Percentiles rank a stretch among this genome's conserved stretches.
Evolutionary conservation across 1,139 yeast species (phyloP).

Genomic region (Saccharomyces pastorianus): DNA sequence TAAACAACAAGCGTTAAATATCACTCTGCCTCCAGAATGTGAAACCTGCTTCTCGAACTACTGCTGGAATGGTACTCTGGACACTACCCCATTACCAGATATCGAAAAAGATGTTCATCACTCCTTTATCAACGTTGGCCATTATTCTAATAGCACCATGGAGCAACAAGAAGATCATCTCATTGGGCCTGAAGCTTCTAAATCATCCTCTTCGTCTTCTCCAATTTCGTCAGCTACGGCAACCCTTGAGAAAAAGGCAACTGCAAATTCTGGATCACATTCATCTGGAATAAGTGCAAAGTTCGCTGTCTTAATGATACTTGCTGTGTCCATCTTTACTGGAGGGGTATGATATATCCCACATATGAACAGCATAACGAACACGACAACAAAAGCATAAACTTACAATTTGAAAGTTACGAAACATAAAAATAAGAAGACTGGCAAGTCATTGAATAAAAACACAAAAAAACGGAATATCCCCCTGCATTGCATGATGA

Average conservation of each 20-base stretch:
- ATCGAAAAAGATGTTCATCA: conserved; percentile 14
- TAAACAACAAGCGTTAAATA: conserved; percentile 61
- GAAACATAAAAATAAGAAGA: background rate
- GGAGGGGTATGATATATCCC: background rate
- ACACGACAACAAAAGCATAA: background rate
- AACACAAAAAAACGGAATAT: background rate
- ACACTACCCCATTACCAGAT: conserved; percentile 9
- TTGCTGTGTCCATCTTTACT: background rate
- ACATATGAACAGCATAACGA: background rate
- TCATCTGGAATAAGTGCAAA: background rate
- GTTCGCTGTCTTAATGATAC: background rate
- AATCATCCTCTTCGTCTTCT: background rate
- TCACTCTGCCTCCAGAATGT: conserved; percentile 62
- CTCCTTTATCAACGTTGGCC: conserved; percentile 12
- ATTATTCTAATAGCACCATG: background rate
- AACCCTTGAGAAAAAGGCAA: background rate
- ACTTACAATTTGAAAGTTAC: background rate
- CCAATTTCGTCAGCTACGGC: conserved; percentile 1
- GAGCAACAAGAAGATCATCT: conserved; percentile 1
- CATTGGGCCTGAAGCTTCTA: conserved; percentile 4
- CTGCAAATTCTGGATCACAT: background rate
- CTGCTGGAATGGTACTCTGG: conserved; percentile 67
- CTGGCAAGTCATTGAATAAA: background rate
- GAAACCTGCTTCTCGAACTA: conserved; percentile 57
- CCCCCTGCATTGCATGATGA: background rate